Conservation (phyloP, 345 rosid species). For the Eucalyptus urophylla region DNA sequence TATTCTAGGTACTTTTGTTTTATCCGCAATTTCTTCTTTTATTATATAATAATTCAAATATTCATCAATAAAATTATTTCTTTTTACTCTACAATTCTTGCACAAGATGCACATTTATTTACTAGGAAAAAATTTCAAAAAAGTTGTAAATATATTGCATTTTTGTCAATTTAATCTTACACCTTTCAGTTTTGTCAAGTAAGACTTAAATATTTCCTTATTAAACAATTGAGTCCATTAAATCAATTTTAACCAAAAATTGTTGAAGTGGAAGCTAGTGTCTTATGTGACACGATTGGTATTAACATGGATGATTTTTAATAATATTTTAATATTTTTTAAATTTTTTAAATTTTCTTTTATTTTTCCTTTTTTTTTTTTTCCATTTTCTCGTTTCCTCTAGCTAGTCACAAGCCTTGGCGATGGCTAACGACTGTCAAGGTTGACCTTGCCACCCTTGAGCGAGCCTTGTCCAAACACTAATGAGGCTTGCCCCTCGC, state of each 20-base stretch:
- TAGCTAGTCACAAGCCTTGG: too few relatives aligned
- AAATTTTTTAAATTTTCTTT: too few relatives aligned
- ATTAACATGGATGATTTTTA: too few relatives aligned
- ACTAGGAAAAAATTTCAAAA: background rate
- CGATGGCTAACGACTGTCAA: fast-evolving
- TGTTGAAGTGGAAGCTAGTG: background rate
- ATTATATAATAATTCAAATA: background rate
- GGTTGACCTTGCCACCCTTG: background rate
- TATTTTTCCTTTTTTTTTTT: too few relatives aligned
- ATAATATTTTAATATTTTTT: too few relatives aligned
- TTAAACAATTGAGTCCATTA: background rate
- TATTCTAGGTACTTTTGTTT: background rate
- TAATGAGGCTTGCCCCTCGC: fast-evolving
- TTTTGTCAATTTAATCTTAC: too few relatives aligned
- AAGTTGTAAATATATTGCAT: too few relatives aligned
- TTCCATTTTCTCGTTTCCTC: fast-evolving
- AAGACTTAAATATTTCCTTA: too few relatives aligned
- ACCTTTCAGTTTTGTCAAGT: background rate
- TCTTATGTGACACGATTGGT: too few relatives aligned
- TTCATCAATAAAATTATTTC: background rate
- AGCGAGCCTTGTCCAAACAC: background rate
- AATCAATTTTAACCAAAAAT: background rate
- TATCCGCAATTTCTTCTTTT: background rate
- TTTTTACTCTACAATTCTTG: background rate
- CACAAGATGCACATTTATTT: background rate